Conservation (phyloP, 106 monocot species). For the Platanthera zijinensis region DNA sequence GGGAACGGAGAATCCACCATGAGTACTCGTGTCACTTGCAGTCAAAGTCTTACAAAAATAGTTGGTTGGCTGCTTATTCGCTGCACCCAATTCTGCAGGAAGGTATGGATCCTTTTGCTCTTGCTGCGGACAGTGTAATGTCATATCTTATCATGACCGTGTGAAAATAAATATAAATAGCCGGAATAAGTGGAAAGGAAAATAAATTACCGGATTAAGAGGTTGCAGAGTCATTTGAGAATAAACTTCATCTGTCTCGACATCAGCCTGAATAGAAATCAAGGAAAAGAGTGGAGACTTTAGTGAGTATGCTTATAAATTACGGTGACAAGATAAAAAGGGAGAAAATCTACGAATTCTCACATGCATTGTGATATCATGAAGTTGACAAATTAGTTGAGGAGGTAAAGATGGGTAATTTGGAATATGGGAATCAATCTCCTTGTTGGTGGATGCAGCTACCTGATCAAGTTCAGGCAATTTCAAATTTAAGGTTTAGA, state of each 20-base stretch:
- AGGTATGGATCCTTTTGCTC: slow-evolving; percentile 78
- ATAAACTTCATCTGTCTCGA: slow-evolving; percentile 94
- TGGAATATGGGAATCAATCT: slow-evolving; percentile 82
- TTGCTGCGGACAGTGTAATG: slow-evolving; percentile 30
- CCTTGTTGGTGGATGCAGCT: slow-evolving; percentile 87
- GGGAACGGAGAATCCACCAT: slow-evolving; percentile 86
- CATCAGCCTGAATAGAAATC: slow-evolving; percentile 61
- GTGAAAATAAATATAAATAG: too few relatives aligned
- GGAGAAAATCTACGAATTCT: slow-evolving; percentile 12
- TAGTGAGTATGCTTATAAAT: not conserved
- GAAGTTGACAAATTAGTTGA: slow-evolving; percentile 86
- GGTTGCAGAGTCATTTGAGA: slow-evolving; percentile 96
- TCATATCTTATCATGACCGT: not conserved
- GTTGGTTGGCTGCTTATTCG: slow-evolving; percentile 78
- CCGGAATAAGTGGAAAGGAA: not conserved
- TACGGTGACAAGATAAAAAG: not conserved
- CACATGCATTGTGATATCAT: slow-evolving; percentile 92
- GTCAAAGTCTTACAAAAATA: slow-evolving; percentile 86
- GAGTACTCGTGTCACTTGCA: slow-evolving; percentile 77
- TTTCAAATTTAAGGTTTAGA: not conserved
- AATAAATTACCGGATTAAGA: slow-evolving; percentile 47
- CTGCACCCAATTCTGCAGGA: slow-evolving; percentile 47
- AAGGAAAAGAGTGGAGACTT: not conserved
- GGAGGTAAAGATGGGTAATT: slow-evolving; percentile 86
- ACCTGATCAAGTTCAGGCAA: slow-evolving; percentile 32